phyloP scores from a whole-genome alignment of 1,284 basidiomycete genomes.

The Trametes hirsuta region DNA sequence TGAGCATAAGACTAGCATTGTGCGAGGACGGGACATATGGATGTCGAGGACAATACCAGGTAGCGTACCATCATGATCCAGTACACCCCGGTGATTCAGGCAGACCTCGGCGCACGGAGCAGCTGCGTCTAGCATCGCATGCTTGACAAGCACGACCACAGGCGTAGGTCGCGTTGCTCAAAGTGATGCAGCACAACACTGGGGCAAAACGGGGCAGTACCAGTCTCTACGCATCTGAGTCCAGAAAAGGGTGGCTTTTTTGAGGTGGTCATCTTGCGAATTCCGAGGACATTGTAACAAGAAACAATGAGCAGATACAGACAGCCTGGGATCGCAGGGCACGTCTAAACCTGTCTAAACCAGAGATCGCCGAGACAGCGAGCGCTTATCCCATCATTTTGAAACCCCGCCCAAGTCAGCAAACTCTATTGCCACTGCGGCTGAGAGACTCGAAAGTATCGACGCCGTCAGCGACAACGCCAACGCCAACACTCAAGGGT shows the following conservation, averaged over 20 bases:
- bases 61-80: slow-evolving; percentile 21
- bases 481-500: slow-evolving; percentile 28
- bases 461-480: slow-evolving; percentile 25
- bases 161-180: slow-evolving; percentile 22
- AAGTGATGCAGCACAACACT: slow-evolving; percentile 18
- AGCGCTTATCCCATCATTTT: neutral
- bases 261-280: neutral
- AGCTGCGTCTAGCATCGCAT: slow-evolving; percentile 22
- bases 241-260: no score
- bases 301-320: neutral
- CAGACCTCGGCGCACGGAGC: slow-evolving; percentile 11
- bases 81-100: slow-evolving; percentile 25
- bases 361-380: no score
- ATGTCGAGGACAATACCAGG: slow-evolving; percentile 21
- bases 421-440: slow-evolving; percentile 25
- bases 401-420: slow-evolving; percentile 23
- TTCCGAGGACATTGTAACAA: neutral
- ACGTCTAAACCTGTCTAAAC: no score
- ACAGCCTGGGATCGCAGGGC: neutral
- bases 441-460: slow-evolving; percentile 7
- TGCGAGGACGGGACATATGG: neutral
- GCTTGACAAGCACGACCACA: slow-evolving; percentile 26
- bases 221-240: no score
- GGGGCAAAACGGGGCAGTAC: no score
- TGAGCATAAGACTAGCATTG: no score